Evolutionary conservation across 208 protist genomes (phyloP), one percentile per base, ranked within the genome.

Genomic region (Leptomonas seymouri): DNA sequence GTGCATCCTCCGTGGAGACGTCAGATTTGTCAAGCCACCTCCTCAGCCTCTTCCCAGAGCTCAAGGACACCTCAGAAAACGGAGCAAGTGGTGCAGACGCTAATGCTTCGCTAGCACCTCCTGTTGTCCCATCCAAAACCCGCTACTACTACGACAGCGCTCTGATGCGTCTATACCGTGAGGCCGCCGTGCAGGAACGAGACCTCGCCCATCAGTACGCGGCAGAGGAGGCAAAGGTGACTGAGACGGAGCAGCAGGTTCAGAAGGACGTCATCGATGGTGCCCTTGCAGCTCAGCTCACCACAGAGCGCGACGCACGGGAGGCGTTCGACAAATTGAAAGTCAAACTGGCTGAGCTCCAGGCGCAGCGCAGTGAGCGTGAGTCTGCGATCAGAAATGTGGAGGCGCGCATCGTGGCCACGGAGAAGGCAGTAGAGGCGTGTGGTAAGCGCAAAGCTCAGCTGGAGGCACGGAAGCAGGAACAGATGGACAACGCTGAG

Each of bases 401-500:
- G 55, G 62, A 78, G 27, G 39, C 54, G n/a, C 58, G 42, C 16
- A 73, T 75, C 18, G 46, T 44, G 18, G 42, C 56, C 2, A 78
- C 75, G 25, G 71, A 80, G 36, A 49, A 63, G 21, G 57, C 81
- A 18, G 68, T 41, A 11, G 44, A 65, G 21, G 81, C 62, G 15
- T 80, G 72, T 46, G 25, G 66, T 14, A 64, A 16, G n/a, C 65
- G 78, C 23, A 82, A 77, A 21, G 25, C 61, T 0, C 30, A 67
- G 23, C 62, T 90, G 27, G 80, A 90, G 48, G 69, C 80, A n/a
- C 76, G 65, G 53, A 90, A 86, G 36, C 48, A 63, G 16, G 53
- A 78, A 21, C 85, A 89, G 67, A 89, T 89, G 88, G 80, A 80
- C 44, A 84, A 90, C 42, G 78, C 76, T 30, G 86, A 87, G 30